These are phyloP conservation scores for Exserohilum rostratum DNA, from an alignment of 2,329 filamentous ascomycete species.

Conservation along the genomic window DNA sequence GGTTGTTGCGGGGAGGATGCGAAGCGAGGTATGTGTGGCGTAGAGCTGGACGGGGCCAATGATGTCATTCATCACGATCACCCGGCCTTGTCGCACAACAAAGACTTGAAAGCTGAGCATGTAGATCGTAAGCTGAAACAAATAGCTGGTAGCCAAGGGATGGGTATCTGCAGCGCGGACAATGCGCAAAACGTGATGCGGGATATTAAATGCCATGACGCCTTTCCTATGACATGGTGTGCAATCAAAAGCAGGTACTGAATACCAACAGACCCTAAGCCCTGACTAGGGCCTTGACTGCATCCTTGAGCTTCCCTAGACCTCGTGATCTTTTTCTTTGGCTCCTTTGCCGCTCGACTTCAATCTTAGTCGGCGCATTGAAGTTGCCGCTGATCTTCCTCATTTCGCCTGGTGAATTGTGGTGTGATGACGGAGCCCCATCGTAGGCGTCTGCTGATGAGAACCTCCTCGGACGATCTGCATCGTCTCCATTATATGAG, in stretches of 20 bases:
- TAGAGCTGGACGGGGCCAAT: slow-evolving; percentile 11
- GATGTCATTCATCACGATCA: slow-evolving; percentile 24
- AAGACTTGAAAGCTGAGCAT: slow-evolving; percentile 5
- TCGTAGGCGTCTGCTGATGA: slow-evolving; percentile 13
- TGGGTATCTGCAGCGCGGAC: slow-evolving; percentile 13
- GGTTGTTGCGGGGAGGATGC: slow-evolving; percentile 8
- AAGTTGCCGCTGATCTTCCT: slow-evolving; percentile 33
- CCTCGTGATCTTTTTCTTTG: slow-evolving; percentile 16
- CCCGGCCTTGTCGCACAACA: slow-evolving; percentile 11
- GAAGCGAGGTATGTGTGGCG: slow-evolving; percentile 15
- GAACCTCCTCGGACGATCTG: slow-evolving; percentile 8
- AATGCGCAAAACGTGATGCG: slow-evolving; percentile 4
- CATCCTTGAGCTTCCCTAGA: slow-evolving; percentile 20
- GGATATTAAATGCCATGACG: neutral
- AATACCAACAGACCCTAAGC: slow-evolving; percentile 10
- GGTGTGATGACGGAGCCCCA: slow-evolving; percentile 8
- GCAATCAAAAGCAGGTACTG: slow-evolving; percentile 5
- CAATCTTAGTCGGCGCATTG: slow-evolving; percentile 35
- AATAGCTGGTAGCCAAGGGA: neutral
- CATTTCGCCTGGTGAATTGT: slow-evolving; percentile 16
- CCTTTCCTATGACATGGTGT: slow-evolving; percentile 1
- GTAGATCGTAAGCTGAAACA: slow-evolving; percentile 6
- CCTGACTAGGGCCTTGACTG: slow-evolving; percentile 21
- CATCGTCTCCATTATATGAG: slow-evolving; percentile 12
- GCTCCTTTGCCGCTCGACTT: slow-evolving; percentile 26